Base-by-base conservation (phyloP, 139 green algal species). In the Tetraselmis chui region DNA sequence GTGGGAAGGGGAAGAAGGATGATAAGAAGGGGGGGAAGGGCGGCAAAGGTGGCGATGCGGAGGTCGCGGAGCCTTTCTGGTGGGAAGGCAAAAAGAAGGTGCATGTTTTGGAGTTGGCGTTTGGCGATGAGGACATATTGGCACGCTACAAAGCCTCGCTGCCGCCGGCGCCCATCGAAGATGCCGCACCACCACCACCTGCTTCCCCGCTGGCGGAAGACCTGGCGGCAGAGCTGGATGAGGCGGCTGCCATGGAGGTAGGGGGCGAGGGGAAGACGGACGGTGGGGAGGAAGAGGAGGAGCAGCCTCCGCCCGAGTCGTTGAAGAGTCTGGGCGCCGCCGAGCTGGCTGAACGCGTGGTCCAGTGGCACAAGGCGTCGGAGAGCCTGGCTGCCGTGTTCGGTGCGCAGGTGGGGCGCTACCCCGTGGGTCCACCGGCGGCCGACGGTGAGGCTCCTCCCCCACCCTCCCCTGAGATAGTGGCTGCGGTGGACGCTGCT, bases 301-400 rank as follows among this genome's bases (percentile, higher is more conserved):
- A 67, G 45, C 45, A 5, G 45, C 45, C 45, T 5, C 45, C 45
- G 45, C 45, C 45, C 45, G 45, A 67, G 45, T 25, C 45, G 45
- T 18, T 67, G 45, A 18, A 67, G 18, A n/a, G n/a, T n/a, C 11
- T 25, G 5, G 32, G 75, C 23, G 31, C 78, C 79, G 32, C 78
- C 77, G 74, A 78, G 76, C 79, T 27, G 2, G 29, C 79, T 74
- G 30, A 78, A 59, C 28, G 83, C 80, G 2, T 85, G 24, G 58
- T 76, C 25, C 75, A 76, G 11, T 75, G 74, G 25, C n/a, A 32
- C 0, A 75, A 25, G 59, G 24, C 81, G 85, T 31, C 23, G 31
- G n/a, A 32, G 1, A 22, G 75, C 59, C 22, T 83, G 59, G 82
- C 29, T n/a, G 59, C 59, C 28, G 25, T 30, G 26, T 11, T 59